phyloP scores from a whole-genome alignment of 495 filamentous ascomycete species.

The Echria macrotheca region DNA sequence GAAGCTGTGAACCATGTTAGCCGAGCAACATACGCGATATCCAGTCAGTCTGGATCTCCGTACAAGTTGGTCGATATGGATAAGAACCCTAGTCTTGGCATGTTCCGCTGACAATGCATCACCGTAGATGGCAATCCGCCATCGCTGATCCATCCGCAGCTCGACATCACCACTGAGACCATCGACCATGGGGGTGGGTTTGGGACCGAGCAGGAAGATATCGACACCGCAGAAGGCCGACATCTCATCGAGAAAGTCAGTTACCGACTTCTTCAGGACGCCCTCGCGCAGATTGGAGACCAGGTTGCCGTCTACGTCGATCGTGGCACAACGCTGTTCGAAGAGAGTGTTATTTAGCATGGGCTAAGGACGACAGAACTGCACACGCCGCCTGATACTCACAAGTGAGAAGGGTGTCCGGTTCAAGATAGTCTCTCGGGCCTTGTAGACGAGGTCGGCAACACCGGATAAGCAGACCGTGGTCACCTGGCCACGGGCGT shows the following conservation, averaged over 20 bases:
- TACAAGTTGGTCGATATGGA: conserved; percentile 97
- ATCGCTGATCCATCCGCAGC: conserved; percentile 61
- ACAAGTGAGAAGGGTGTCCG: conserved; percentile 85
- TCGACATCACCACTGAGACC: conserved; percentile 50
- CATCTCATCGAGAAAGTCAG: conserved; percentile 79
- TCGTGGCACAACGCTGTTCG: conserved; percentile 75
- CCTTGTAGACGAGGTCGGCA: conserved; percentile 75
- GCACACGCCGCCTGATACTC: conserved; percentile 32
- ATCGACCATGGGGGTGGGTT: conserved; percentile 62
- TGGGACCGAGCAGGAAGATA: conserved; percentile 88
- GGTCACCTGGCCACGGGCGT: conserved; percentile 67
- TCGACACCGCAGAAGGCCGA: conserved; percentile 86
- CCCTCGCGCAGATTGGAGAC: conserved; percentile 74
- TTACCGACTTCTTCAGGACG: conserved; percentile 54
- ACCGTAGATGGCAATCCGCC: conserved; percentile 89
- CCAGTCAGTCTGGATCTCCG: conserved; percentile 26
- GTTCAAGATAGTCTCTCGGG: conserved; percentile 77
- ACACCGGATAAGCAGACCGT: conserved; percentile 87
- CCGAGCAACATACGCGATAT: conserved; percentile 5
- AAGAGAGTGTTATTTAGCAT: conserved; percentile 12
- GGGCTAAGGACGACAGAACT: neutral
- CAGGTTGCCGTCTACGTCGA: conserved; percentile 85
- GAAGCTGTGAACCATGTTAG: conserved; percentile 55
- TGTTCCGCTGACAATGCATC: conserved; percentile 94
- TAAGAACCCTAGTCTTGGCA: conserved; percentile 90